Evolutionary conservation across 768 basidiomycete genomes (phyloP).

Genomic region (Sistotremastrum niveocremeum): DNA sequence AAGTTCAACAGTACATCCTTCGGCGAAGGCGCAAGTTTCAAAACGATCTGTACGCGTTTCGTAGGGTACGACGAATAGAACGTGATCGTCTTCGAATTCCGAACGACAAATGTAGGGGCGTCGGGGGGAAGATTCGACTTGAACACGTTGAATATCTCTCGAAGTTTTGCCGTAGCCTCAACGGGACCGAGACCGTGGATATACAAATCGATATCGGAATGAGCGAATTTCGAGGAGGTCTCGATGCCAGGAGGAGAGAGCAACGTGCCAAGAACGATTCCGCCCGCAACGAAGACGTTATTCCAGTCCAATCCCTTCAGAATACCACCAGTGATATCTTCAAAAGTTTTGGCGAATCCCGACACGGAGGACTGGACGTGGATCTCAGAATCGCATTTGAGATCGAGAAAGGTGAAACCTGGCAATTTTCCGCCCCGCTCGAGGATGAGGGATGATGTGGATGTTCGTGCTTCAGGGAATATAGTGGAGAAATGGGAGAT

Average conservation of each 20-base stretch:
- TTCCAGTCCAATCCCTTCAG: slow-evolving; percentile 6
- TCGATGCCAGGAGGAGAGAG: slow-evolving; percentile 2
- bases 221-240: background rate
- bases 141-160: slow-evolving; percentile 4
- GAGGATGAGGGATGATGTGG: background rate
- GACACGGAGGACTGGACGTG: slow-evolving; percentile 1
- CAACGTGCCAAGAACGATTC: slow-evolving; percentile 6
- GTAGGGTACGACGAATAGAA: slow-evolving; percentile 3
- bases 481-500: background rate
- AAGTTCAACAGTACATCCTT: slow-evolving; percentile 8
- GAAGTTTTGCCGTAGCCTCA: slow-evolving; percentile 3
- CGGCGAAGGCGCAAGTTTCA: slow-evolving; percentile 3
- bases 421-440: background rate
- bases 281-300: slow-evolving; percentile 8
- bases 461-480: background rate
- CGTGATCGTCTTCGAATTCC: slow-evolving; percentile 7
- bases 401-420: slow-evolving; percentile 2
- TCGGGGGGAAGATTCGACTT: slow-evolving; percentile 2
- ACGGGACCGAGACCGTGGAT: slow-evolving; percentile 4
- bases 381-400: background rate
- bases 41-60: slow-evolving; percentile 5
- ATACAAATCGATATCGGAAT: slow-evolving; percentile 6
- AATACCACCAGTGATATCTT: slow-evolving; percentile 1
- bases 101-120: slow-evolving; percentile 3
- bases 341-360: background rate